phyloP scores from a whole-genome alignment of 106 monocot species.

The Dendrobium chrysotoxum region DNA sequence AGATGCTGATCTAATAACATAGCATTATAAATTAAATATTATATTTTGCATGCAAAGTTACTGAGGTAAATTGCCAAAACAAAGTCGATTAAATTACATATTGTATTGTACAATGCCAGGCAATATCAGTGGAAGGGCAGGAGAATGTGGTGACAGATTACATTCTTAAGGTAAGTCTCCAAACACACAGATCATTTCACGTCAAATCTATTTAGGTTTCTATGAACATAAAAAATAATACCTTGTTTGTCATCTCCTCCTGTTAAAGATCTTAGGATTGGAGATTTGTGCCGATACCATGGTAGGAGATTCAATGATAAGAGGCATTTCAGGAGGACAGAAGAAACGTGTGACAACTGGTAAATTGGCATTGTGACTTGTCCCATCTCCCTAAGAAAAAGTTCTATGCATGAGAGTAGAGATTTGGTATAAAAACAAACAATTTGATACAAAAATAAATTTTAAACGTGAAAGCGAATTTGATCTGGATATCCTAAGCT shows the following conservation, averaged over 20 bases:
- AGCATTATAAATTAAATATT: background rate
- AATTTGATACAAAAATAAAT: background rate
- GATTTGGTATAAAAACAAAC: background rate
- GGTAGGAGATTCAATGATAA: conserved; percentile 44
- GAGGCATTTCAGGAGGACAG: conserved; percentile 53
- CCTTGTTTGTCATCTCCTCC: background rate
- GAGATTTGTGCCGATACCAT: conserved; percentile 39
- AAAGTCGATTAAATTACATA: background rate
- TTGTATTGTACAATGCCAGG: conserved; percentile 7
- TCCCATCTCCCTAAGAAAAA: background rate
- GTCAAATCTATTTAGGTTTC: background rate
- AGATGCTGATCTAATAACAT: background rate
- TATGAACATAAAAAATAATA: background rate
- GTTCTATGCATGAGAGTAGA: background rate
- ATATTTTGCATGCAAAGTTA: background rate
- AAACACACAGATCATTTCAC: background rate
- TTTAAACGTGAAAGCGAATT: background rate
- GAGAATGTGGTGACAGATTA: conserved; percentile 33
- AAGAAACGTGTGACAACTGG: conserved; percentile 51
- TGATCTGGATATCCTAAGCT: background rate
- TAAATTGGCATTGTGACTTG: conserved; percentile 4
- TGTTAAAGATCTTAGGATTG: conserved; percentile 32
- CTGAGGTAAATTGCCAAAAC: background rate
- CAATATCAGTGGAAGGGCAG: conserved; percentile 29
- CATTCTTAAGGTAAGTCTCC: conserved; percentile 24